phyloP scores from a whole-genome alignment of 805 yeast genomes.

The Candida mattraensis region DNA sequence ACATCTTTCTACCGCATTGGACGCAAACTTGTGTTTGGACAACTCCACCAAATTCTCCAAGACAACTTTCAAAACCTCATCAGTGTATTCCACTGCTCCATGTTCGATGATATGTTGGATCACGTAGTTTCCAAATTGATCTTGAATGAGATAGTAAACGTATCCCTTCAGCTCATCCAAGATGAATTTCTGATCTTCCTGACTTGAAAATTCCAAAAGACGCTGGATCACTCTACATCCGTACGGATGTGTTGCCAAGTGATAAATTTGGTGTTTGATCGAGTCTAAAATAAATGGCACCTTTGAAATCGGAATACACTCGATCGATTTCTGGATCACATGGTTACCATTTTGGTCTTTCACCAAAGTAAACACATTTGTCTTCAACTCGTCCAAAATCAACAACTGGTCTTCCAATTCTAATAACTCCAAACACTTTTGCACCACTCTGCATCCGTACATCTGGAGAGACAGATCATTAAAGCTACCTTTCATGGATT shows the following conservation, averaged over 20 bases:
- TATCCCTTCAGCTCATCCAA: constrained; percentile 70
- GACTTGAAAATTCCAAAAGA: constrained; percentile 73
- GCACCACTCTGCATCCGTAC: constrained; percentile 98
- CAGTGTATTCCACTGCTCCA: constrained; percentile 63
- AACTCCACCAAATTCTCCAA: constrained; percentile 62
- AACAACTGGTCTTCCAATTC: constrained; percentile 60
- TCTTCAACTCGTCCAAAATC: constrained; percentile 67
- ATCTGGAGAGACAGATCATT: constrained; percentile 80
- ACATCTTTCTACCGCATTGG: constrained; percentile 95
- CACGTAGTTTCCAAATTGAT: constrained; percentile 97
- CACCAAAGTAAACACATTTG: constrained; percentile 61
- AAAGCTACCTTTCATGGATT: constrained; percentile 71
- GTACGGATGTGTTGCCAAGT: constrained; percentile 90
- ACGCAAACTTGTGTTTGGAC: constrained; percentile 96
- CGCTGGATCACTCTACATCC: constrained; percentile 98
- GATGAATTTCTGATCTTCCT: constrained; percentile 63
- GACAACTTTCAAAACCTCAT: constrained; percentile 62
- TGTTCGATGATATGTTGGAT: constrained; percentile 92
- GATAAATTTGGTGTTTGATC: constrained; percentile 70
- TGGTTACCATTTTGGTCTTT: constrained; percentile 98
- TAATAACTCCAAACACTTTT: constrained; percentile 81
- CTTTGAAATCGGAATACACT: constrained; percentile 69
- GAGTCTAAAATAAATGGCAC: constrained; percentile 74
- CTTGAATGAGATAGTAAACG: constrained; percentile 78
- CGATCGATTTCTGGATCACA: constrained; percentile 94